A percentile compares a stretch with the other conserved stretches of the same genome.
Conservation (phyloP, 352 stramenopile genomes). For the Phytophthora brassicae region DNA sequence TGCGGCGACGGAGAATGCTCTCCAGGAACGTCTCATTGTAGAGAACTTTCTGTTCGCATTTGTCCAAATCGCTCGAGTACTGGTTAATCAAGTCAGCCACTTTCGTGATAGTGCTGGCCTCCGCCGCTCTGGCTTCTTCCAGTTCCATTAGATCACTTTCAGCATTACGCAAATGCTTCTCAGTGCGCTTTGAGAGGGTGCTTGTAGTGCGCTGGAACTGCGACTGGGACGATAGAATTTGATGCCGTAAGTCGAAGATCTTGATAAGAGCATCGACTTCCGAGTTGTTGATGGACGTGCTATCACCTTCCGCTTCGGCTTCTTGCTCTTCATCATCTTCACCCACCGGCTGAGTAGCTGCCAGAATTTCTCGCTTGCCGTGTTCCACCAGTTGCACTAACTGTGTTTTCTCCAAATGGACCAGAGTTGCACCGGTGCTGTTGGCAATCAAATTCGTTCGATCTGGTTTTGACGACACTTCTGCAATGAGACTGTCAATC, state of each 20-base stretch:
- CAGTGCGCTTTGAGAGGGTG: constrained; percentile 50
- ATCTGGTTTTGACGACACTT: constrained; percentile 62
- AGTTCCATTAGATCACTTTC: constrained; percentile 66
- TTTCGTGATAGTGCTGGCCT: constrained; percentile 49
- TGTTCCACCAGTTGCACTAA: constrained; percentile 64
- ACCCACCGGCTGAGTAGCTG: constrained; percentile 31
- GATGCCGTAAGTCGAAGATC: constrained; percentile 75
- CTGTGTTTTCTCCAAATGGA: constrained; percentile 74
- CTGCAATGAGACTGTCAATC: constrained; percentile 57
- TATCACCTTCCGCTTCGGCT: constrained; percentile 12
- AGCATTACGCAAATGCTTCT: constrained; percentile 52
- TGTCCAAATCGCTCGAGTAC: constrained; percentile 55
- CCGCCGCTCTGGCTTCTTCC: constrained; percentile 45
- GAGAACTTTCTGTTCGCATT: constrained; percentile 56
- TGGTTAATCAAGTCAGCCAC: constrained; percentile 54
- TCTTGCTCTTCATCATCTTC: constrained; percentile 30
- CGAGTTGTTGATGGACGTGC: constrained; percentile 34
- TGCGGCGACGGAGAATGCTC: constrained; percentile 63
- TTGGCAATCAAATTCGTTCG: constrained; percentile 64
- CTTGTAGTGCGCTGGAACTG: constrained; percentile 67
- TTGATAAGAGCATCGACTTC: constrained; percentile 68
- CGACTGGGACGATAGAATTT: constrained; percentile 67
- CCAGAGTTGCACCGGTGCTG: constrained; percentile 70
- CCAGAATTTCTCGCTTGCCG: constrained; percentile 52
- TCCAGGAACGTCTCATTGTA: constrained; percentile 62